Conservation (phyloP, 2,329 filamentous ascomycete species). For the Apiospora arundinis region DNA sequence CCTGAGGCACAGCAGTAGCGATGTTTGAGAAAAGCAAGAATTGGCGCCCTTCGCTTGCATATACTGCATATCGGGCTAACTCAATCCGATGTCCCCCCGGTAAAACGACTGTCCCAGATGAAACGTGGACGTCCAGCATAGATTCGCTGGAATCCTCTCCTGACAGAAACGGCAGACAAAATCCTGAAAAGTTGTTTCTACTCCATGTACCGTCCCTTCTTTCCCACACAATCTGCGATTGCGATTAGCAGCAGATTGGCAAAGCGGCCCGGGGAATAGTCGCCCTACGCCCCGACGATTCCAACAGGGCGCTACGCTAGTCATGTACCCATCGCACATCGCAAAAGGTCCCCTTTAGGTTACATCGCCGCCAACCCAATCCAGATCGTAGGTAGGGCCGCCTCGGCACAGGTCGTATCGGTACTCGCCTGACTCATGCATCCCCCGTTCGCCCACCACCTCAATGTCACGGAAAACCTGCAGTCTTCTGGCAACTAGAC, state of each 20-base stretch:
- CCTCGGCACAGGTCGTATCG: neutral
- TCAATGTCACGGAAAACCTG: neutral
- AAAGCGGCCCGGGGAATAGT: neutral
- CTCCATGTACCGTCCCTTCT: neutral
- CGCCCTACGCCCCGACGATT: neutral
- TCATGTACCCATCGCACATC: neutral
- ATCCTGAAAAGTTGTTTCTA: neutral
- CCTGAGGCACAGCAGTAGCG: neutral
- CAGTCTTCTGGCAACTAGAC: too few relatives aligned
- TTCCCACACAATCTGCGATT: neutral
- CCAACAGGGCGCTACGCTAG: neutral
- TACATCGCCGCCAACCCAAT: neutral
- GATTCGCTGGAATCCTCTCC: neutral
- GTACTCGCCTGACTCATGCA: neutral
- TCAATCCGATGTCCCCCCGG: neutral
- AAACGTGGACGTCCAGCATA: neutral
- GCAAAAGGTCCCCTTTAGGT: neutral
- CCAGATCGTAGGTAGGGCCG: neutral
- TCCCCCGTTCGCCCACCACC: neutral
- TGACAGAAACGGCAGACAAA: too few relatives aligned
- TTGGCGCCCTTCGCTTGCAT: neutral
- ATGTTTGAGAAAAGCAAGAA: neutral
- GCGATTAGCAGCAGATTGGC: neutral
- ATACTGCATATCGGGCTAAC: neutral
- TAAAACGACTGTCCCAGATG: neutral